These are phyloP conservation scores for Lactarius deliciosus DNA, from an alignment of 768 basidiomycete species.

Conservation along the genomic window DNA sequence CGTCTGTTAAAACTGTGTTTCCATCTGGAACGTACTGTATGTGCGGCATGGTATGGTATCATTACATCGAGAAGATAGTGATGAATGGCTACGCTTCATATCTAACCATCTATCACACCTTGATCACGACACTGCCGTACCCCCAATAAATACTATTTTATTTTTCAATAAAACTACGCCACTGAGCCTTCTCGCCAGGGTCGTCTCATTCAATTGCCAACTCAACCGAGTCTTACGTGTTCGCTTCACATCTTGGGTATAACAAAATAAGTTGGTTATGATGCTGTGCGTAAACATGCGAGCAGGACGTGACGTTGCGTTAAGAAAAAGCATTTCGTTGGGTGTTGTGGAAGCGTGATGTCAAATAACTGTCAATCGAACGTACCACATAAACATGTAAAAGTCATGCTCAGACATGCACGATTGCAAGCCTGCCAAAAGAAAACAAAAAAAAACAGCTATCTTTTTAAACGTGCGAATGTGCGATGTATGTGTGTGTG, in stretches of 20 bases:
- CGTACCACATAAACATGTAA: conserved; percentile 11
- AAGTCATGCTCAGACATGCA: not conserved
- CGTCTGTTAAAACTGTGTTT: not conserved
- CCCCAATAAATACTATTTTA: not conserved
- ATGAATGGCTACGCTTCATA: not conserved
- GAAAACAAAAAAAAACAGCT: not conserved
- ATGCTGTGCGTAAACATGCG: not conserved
- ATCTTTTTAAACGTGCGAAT: conserved; percentile 15
- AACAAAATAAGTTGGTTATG: not conserved
- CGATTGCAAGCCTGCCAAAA: conserved; percentile 2
- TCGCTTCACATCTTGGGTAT: not conserved
- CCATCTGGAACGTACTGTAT: not conserved
- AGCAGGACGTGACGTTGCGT: not conserved
- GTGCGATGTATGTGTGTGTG: conserved; percentile 7
- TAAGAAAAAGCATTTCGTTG: not conserved
- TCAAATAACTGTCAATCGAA: not conserved
- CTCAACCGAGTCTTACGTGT: not conserved
- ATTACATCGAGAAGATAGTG: not conserved
- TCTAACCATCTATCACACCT: no score
- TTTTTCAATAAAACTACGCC: not conserved
- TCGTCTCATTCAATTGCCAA: not conserved
- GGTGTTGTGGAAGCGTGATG: not conserved
- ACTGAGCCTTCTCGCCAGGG: not conserved
- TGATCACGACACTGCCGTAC: no score
- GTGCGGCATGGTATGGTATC: not conserved